Evolutionary conservation across 108 stramenopile species (phyloP).

Genomic region (Cyclostephanos tholiformis): DNA sequence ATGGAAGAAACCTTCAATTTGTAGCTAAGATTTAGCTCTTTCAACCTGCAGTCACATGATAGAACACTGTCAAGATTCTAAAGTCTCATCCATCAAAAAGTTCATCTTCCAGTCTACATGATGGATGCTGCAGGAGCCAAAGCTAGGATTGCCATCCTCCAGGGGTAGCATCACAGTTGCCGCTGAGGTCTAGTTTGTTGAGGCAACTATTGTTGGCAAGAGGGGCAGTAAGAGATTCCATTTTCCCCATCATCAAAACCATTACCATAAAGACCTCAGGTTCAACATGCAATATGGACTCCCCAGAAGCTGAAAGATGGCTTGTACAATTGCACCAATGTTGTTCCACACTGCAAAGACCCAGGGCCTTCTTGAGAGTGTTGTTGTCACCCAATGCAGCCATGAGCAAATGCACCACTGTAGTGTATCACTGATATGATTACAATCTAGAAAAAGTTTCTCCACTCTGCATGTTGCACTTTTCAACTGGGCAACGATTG

Average conservation of each 20-base stretch:
- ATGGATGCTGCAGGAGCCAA: too few relatives aligned
- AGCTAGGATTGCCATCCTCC: too few relatives aligned
- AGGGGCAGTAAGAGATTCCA: too few relatives aligned
- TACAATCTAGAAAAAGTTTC: not conserved
- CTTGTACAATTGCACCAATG: not conserved
- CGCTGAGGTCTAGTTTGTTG: too few relatives aligned
- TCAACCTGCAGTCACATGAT: not conserved
- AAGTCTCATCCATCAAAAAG: not conserved
- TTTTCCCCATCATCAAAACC: not conserved
- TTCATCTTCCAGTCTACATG: too few relatives aligned
- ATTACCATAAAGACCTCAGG: not conserved
- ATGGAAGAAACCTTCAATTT: not conserved
- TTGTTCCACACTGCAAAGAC: not conserved
- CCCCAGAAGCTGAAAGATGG: not conserved
- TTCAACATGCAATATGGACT: not conserved
- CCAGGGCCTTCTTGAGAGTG: not conserved
- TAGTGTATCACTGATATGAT: not conserved
- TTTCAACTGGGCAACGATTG: not conserved
- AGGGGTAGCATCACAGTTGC: too few relatives aligned
- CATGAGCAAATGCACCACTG: not conserved
- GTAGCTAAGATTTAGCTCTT: not conserved
- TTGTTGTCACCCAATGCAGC: too few relatives aligned
- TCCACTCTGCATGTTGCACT: not conserved
- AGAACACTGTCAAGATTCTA: not conserved
- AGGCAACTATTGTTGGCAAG: too few relatives aligned